A percentile compares a stretch with the other conserved stretches of the same genome.
Conservation (phyloP, 345 rosid genomes). For the Eucalyptus pauciflora region DNA sequence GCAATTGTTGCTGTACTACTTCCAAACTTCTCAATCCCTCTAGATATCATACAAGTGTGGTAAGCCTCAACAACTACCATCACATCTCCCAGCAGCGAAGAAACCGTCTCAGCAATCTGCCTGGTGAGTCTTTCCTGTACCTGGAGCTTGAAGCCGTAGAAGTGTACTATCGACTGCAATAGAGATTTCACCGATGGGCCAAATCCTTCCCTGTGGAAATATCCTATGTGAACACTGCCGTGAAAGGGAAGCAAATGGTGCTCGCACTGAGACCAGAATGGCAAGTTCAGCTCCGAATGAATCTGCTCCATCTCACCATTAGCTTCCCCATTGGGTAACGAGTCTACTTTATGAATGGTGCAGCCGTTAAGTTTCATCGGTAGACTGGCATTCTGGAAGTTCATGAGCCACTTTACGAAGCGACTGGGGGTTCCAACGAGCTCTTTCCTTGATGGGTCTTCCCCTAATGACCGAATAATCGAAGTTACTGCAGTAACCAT, state of each 20-base stretch:
- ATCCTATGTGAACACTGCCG: constrained; percentile 86
- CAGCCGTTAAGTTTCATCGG: constrained; percentile 55
- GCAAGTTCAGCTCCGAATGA: constrained; percentile 52
- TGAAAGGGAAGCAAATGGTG: constrained; percentile 97
- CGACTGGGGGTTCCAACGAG: constrained; percentile 68
- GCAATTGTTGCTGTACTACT: constrained; percentile 84
- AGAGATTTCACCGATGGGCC: constrained; percentile 35
- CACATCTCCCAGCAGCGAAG: constrained; percentile 63
- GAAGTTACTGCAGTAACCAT: constrained; percentile 68
- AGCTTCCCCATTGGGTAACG: constrained; percentile 17
- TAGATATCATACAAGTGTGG: constrained; percentile 89
- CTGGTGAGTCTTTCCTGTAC: constrained; percentile 92
- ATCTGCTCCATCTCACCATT: constrained; percentile 15
- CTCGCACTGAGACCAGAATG: constrained; percentile 92
- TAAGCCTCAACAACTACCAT: constrained; percentile 87
- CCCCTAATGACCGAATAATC: constrained; percentile 67
- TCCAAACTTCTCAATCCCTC: constrained; percentile 92
- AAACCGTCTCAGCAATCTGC: constrained; percentile 79
- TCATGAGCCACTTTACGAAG: constrained; percentile 77
- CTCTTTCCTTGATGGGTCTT: constrained; percentile 82
- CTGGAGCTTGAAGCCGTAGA: constrained; percentile 91
- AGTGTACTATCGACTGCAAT: constrained; percentile 69
- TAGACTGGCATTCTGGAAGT: constrained; percentile 53
- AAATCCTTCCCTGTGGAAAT: constrained; percentile 34
- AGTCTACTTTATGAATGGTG: constrained; percentile 6